A percentile compares a stretch with the other conserved stretches of the same genome.
Evolutionary conservation across 768 basidiomycete species (phyloP).

Genomic region (Boletus patriciae): DNA sequence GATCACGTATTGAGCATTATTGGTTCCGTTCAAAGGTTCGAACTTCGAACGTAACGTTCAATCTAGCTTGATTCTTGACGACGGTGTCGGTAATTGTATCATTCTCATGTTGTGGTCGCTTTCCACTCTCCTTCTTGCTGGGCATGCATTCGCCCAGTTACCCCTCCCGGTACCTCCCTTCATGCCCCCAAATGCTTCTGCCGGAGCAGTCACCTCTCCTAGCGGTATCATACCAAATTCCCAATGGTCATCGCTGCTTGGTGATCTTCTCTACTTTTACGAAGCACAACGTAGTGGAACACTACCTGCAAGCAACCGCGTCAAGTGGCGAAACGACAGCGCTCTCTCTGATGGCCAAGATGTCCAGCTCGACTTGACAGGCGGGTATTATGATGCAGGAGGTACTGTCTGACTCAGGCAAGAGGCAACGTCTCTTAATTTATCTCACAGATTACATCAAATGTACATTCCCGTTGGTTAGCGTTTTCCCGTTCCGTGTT

Average conservation of each 20-base stretch:
- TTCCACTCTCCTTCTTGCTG: conserved; percentile 17
- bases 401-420: conserved; percentile 44
- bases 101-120: conserved; percentile 26
- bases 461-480: conserved; percentile 78
- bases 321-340: conserved; percentile 86
- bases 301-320: conserved; percentile 66
- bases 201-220: conserved; percentile 51
- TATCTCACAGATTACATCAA: conserved; percentile 74
- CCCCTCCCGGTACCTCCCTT: conserved; percentile 64
- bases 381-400: conserved; percentile 94
- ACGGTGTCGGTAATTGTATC: no score
- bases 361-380: conserved; percentile 69
- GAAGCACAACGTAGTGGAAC: conserved; percentile 87
- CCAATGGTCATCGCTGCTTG: conserved; percentile 82
- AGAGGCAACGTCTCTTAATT: not conserved
- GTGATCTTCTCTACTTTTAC: conserved; percentile 83
- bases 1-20: conserved; percentile 15
- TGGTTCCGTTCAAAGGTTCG: not conserved
- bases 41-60: no score
- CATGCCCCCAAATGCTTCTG: conserved; percentile 57
- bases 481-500: conserved; percentile 14
- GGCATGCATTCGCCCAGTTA: conserved; percentile 51
- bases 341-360: conserved; percentile 75
- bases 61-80: not conserved
- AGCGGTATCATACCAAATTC: conserved; percentile 52